Evolutionary conservation across 2,329 filamentous ascomycete genomes (phyloP).

Genomic region (Ophiostoma populinum): DNA sequence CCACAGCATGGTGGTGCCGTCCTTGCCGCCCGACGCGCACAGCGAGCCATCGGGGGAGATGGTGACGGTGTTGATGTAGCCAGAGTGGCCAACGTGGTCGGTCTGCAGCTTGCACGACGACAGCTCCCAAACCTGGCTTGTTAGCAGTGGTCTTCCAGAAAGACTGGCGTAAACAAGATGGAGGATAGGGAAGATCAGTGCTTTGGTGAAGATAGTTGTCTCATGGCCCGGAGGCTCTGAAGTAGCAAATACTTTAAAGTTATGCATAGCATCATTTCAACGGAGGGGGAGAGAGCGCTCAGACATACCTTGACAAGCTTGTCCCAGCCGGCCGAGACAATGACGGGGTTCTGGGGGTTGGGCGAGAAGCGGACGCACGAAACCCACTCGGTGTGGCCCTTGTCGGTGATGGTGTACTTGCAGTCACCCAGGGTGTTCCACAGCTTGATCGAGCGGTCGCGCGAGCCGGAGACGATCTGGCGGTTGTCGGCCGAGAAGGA

Average conservation of each 20-base stretch:
- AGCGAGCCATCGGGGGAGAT: slow-evolving; percentile 99
- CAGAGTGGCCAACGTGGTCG: slow-evolving; percentile 98
- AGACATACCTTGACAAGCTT: slow-evolving; percentile 97
- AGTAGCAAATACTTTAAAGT: slow-evolving; percentile 99
- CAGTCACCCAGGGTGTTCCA: slow-evolving; percentile 99
- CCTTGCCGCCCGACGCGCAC: slow-evolving; percentile 97
- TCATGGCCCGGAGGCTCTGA: slow-evolving; percentile 97
- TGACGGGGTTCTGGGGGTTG: slow-evolving; percentile 99
- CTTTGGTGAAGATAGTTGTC: slow-evolving; percentile 59
- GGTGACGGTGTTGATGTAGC: slow-evolving; percentile 99
- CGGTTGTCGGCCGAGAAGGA: slow-evolving; percentile 99
- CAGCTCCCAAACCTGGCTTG: slow-evolving; percentile 85
- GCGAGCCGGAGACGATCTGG: slow-evolving; percentile 97
- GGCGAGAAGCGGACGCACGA: slow-evolving; percentile 99
- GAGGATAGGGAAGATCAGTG: slow-evolving; percentile 43
- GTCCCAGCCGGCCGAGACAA: slow-evolving; percentile 97
- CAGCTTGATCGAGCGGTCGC: slow-evolving; percentile 98
- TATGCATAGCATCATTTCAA: slow-evolving; percentile 82
- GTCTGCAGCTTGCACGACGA: slow-evolving; percentile 99
- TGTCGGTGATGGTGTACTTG: slow-evolving; percentile 99
- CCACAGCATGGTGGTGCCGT: slow-evolving; percentile 99
- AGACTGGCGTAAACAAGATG: background rate
- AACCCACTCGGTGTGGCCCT: slow-evolving; percentile 99
- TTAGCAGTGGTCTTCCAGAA: background rate
- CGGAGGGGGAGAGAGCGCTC: background rate